Percentiles rank a stretch among this genome's conserved stretches.
phyloP scores from a whole-genome alignment of 768 basidiomycete genomes.

The Mycena venus region DNA sequence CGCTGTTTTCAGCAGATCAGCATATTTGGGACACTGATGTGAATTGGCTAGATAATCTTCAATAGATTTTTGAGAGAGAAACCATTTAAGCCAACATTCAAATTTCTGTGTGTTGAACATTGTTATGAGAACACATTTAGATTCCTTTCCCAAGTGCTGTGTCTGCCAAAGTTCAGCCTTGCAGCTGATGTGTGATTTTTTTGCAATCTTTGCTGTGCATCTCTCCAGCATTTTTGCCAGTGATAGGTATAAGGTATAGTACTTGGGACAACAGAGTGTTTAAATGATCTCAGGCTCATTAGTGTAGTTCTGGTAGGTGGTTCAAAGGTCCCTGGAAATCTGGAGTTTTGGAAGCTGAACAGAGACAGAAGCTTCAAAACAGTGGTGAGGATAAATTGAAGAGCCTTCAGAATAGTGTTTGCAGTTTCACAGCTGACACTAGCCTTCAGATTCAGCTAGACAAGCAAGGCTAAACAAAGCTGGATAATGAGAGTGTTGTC shows the following conservation, averaged over 20 bases:
- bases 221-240: neutral
- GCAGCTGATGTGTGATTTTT: neutral
- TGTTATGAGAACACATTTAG: slow-evolving; percentile 3
- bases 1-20: slow-evolving; percentile 13
- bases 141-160: slow-evolving; percentile 20
- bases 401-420: slow-evolving; percentile 27
- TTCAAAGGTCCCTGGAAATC: slow-evolving; percentile 28
- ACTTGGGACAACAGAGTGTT: slow-evolving; percentile 30
- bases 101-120: slow-evolving; percentile 21
- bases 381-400: slow-evolving; percentile 24
- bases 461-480: neutral
- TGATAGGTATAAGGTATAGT: slow-evolving; percentile 19
- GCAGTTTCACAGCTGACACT: slow-evolving; percentile 24
- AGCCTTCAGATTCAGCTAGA: slow-evolving; percentile 19
- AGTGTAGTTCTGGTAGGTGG: slow-evolving; percentile 5
- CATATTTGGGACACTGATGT: slow-evolving; percentile 11
- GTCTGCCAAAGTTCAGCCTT: slow-evolving; percentile 11
- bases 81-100: slow-evolving; percentile 26
- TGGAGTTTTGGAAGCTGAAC: slow-evolving; percentile 17
- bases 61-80: slow-evolving; percentile 22
- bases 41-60: slow-evolving; percentile 22
- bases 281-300: slow-evolving; percentile 19
- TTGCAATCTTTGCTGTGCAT: neutral
- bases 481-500: neutral
- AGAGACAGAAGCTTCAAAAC: slow-evolving; percentile 10